Conservation (phyloP, 2,329 filamentous ascomycete species). For the Penicillium hordei region DNA sequence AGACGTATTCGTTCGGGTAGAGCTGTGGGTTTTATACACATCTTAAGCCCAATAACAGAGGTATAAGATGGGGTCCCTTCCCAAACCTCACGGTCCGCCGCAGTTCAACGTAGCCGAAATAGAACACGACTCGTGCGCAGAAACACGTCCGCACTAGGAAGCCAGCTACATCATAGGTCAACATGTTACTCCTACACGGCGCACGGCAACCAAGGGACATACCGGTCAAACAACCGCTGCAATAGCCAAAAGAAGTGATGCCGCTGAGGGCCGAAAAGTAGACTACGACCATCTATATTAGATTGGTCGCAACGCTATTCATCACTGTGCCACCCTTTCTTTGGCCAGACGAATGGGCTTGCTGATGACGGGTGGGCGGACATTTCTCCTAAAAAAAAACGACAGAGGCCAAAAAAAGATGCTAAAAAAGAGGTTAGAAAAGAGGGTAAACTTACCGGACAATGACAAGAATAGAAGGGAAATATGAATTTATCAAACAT, state of each 20-base stretch:
- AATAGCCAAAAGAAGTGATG: background rate
- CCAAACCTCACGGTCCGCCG: no score
- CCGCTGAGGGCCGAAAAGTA: no score
- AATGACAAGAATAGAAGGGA: background rate
- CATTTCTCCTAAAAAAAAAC: background rate
- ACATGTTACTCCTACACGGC: background rate
- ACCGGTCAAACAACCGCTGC: background rate
- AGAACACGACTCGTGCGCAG: no score
- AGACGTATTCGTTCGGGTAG: background rate
- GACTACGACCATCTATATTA: background rate
- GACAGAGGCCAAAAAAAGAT: background rate
- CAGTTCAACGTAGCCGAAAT: no score
- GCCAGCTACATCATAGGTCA: background rate
- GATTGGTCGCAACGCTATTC: background rate
- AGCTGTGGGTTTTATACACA: background rate
- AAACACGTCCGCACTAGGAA: no score
- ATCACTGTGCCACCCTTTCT: background rate
- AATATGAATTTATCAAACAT: background rate
- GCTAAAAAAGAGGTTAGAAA: background rate
- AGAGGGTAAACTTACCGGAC: background rate
- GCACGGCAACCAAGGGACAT: background rate
- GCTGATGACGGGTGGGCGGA: no score
- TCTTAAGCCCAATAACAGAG: no score
- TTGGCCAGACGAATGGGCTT: background rate
- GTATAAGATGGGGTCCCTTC: no score